phyloP scores from a whole-genome alignment of 805 yeast genomes.

The Myxozyma geophila region DNA sequence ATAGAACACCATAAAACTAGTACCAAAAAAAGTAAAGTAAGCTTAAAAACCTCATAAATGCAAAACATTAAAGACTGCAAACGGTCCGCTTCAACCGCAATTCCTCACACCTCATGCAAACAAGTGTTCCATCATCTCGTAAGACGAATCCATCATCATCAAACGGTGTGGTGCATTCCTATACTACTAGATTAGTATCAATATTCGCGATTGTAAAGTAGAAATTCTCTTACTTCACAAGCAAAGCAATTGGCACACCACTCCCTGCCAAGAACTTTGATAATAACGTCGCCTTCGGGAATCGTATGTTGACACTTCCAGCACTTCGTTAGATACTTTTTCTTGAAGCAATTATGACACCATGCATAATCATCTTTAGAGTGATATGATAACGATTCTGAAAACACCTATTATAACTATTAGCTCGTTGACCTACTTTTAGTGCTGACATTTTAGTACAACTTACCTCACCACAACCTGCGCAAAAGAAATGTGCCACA shows the following conservation, averaged over 20 bases:
- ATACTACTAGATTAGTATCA: slow-evolving; percentile 21
- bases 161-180: slow-evolving; percentile 41
- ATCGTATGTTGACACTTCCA: slow-evolving; percentile 42
- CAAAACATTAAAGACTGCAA: slow-evolving; percentile 5
- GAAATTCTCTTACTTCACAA: slow-evolving; percentile 38
- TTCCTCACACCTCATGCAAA: slow-evolving; percentile 42
- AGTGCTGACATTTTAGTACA: background rate
- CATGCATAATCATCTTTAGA: slow-evolving; percentile 37
- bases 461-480: slow-evolving; percentile 40
- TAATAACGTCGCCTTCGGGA: slow-evolving; percentile 31
- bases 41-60: no score
- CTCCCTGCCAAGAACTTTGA: slow-evolving; percentile 42
- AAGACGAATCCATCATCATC: slow-evolving; percentile 42
- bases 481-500: slow-evolving; percentile 44
- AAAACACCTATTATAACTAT: background rate
- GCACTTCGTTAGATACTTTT: slow-evolving; percentile 41
- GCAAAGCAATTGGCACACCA: slow-evolving; percentile 44
- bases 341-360: slow-evolving; percentile 41
- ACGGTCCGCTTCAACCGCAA: slow-evolving; percentile 17
- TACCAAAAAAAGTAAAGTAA: background rate
- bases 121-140: slow-evolving; percentile 43
- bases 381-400: slow-evolving; percentile 38
- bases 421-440: background rate
- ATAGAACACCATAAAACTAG: background rate
- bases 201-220: background rate